Evolutionary conservation across 768 basidiomycete species (phyloP), one percentile per base, ranked within the genome.

Genomic region (Hygrocybe punicea): DNA sequence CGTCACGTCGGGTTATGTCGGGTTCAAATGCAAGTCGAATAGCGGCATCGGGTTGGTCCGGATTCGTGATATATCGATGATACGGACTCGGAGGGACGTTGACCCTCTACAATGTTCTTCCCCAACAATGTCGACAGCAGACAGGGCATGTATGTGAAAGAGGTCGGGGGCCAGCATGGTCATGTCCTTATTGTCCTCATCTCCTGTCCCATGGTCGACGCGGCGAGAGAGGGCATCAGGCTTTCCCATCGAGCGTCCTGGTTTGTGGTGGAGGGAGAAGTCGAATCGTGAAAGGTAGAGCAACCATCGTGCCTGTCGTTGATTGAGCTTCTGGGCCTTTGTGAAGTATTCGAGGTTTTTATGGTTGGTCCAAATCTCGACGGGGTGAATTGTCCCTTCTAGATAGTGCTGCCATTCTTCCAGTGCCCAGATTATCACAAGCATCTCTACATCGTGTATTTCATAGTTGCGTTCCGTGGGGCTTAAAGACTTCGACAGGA

Each of bases 371-470:
- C 66, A 57, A 35, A 78, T 61, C 46, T 67, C 62, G n/a, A 76
- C 54, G 10, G 56, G 51, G 6, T 63, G 47, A 14, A 39, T 23
- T 0, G 63, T 49, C 4, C 71, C 67, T 6, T 66, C 50, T 4
- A 69, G 52, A 39, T 62, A 57, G 50, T 71, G 69, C 19, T 62
- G 23, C 70, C 67, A 70, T 33, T 67, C 56, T 0, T 61, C n/a
- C 1, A 79, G 59, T 0, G 70, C 68, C 25, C 65, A 33, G n/a
- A 82, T 69, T 24, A 83, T 78, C 0, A 79, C 77, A 2, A 82
- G 69, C 0, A 83, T 54, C 63, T 85, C 82, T 56, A 73, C 73
- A 60, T 84, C 71, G 53, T 77, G 67, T 34, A 72, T 70, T 17
- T 76, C 68, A 60, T 83, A 83, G 60, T 82, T 81, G 2, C 64